Evolutionary conservation across 2,329 filamentous ascomycete genomes (phyloP).

Genomic region (Corinectria fuckeliana): DNA sequence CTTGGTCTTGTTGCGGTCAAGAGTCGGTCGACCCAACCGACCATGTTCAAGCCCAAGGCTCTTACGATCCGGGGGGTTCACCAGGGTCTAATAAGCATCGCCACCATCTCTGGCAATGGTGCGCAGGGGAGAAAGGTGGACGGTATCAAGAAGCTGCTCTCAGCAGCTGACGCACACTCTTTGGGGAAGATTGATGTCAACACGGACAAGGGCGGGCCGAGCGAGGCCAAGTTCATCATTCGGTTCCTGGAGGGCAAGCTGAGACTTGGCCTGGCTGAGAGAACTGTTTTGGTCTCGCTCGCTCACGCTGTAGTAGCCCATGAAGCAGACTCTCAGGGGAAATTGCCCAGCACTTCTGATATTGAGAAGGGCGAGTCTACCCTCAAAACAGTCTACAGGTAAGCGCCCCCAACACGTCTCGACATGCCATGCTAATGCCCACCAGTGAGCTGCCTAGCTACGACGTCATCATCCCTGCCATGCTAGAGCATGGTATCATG

Average conservation of each 20-base stretch:
- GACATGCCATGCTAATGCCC: slow-evolving; percentile 41
- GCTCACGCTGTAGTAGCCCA: slow-evolving; percentile 88
- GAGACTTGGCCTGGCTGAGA: slow-evolving; percentile 89
- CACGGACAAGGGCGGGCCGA: slow-evolving; percentile 91
- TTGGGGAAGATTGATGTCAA: slow-evolving; percentile 85
- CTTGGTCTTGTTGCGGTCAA: slow-evolving; percentile 94
- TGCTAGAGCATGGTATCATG: slow-evolving; percentile 85
- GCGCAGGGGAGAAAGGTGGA: slow-evolving; percentile 91
- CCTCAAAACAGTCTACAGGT: slow-evolving; percentile 91
- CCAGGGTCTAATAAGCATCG: slow-evolving; percentile 86
- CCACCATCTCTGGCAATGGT: slow-evolving; percentile 84
- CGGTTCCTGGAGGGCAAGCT: slow-evolving; percentile 95
- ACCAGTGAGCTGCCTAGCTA: slow-evolving; percentile 91
- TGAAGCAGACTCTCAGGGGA: slow-evolving; percentile 74
- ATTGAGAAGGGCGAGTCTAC: slow-evolving; percentile 83
- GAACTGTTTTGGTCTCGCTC: slow-evolving; percentile 86
- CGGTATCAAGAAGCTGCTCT: slow-evolving; percentile 95
- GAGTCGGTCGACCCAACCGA: slow-evolving; percentile 91
- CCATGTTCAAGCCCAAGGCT: slow-evolving; percentile 97
- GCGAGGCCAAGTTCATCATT: slow-evolving; percentile 93
- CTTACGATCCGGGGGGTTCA: slow-evolving; percentile 88
- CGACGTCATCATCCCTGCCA: slow-evolving; percentile 89
- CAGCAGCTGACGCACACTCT: slow-evolving; percentile 78
- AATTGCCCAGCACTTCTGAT: slow-evolving; percentile 74
- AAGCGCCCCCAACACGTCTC: slow-evolving; percentile 32